Evolutionary conservation across 1,284 basidiomycete genomes (phyloP).

Genomic region (Leccinum brunneo-olivaceum): DNA sequence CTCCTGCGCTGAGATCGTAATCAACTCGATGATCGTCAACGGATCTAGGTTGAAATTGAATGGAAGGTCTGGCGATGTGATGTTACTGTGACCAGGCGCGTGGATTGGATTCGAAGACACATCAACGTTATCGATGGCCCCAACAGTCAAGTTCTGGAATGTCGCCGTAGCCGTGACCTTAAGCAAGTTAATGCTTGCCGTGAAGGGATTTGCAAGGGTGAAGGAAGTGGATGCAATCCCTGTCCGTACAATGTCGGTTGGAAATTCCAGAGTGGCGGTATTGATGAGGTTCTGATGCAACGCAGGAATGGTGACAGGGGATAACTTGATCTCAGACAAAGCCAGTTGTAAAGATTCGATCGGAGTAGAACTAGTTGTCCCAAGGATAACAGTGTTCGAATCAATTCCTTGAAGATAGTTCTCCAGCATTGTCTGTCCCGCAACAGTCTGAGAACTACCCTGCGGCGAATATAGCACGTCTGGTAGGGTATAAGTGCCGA

Average conservation of each 20-base stretch:
- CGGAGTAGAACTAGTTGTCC: conserved; percentile 52
- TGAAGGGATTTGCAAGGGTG: conserved; percentile 66
- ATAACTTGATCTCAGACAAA: conserved; percentile 56
- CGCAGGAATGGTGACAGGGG: conserved; percentile 62
- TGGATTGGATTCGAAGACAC: conserved; percentile 50
- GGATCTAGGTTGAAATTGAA: conserved; percentile 66
- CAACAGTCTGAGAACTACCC: conserved; percentile 42
- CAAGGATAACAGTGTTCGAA: conserved; percentile 53
- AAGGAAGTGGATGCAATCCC: conserved; percentile 53
- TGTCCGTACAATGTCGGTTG: conserved; percentile 51
- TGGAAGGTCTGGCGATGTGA: conserved; percentile 55
- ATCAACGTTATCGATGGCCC: conserved; percentile 52
- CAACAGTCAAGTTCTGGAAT: conserved; percentile 48
- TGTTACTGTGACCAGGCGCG: conserved; percentile 54
- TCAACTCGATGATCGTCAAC: conserved; percentile 52
- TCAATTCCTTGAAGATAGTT: conserved; percentile 67
- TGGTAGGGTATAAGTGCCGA: conserved; percentile 12
- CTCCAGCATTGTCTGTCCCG: conserved; percentile 58
- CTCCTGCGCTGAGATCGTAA: conserved; percentile 47
- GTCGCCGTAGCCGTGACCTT: conserved; percentile 52
- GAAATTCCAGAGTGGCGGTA: conserved; percentile 49
- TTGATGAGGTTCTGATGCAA: conserved; percentile 60
- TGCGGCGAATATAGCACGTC: conserved; percentile 64
- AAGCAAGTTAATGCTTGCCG: conserved; percentile 66
- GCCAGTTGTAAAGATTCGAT: conserved; percentile 63